phyloP scores from a whole-genome alignment of 345 rosid species.

The Eucalyptus marginata region DNA sequence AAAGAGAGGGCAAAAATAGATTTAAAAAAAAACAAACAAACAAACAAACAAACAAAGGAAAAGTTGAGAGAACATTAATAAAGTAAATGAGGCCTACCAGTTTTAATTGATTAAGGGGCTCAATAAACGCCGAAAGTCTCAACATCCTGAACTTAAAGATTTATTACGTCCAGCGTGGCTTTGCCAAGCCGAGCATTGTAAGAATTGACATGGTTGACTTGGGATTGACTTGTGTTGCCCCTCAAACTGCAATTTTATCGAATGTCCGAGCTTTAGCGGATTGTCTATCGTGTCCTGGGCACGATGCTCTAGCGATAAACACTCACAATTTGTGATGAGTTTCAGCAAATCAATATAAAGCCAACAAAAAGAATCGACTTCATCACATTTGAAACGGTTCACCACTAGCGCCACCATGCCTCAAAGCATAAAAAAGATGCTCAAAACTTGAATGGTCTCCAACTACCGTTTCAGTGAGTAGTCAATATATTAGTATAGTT shows the following conservation, averaged over 20 bases:
- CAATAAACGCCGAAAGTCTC: not conserved
- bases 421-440: not conserved
- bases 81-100: not conserved
- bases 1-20: not conserved
- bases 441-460: not conserved
- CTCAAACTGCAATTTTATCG: not conserved
- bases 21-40: too few relatives aligned
- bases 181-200: not conserved
- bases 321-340: not conserved
- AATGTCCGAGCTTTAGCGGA: not conserved
- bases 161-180: not conserved
- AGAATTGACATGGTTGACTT: not conserved
- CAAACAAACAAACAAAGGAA: fast-evolving
- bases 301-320: not conserved
- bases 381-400: not conserved
- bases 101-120: not conserved
- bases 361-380: not conserved
- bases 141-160: not conserved
- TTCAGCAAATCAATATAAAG: not conserved
- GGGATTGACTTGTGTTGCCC: not conserved
- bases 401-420: not conserved
- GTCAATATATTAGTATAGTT: too few relatives aligned
- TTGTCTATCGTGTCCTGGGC: not conserved
- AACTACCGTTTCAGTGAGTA: too few relatives aligned
- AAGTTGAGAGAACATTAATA: not conserved